Conservation (phyloP, 140 eudicot species). For the Ambrosia hybrid region DNA sequence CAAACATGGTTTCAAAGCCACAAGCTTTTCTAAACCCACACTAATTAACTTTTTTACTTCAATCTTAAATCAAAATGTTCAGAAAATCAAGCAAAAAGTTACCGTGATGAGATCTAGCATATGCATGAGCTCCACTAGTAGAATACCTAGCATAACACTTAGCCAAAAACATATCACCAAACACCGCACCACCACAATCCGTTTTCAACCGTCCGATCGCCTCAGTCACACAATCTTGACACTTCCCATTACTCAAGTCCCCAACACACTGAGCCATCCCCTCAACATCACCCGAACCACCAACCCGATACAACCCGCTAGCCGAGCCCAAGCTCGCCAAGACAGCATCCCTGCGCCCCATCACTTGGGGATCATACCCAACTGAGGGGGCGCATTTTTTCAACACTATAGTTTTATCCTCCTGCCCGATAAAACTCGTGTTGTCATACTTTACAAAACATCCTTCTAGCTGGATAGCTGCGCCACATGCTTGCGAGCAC, state of each 20-base stretch:
- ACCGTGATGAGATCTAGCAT: constrained; percentile 62
- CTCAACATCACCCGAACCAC: constrained; percentile 69
- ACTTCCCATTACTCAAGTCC: constrained; percentile 78
- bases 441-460: constrained; percentile 89
- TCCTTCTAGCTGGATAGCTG: constrained; percentile 75
- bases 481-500: constrained; percentile 75
- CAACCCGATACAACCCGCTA: constrained; percentile 63
- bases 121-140: constrained; percentile 65
- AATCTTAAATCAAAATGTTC: background rate
- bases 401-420: constrained; percentile 76
- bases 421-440: constrained; percentile 62
- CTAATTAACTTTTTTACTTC: too few species aligned
- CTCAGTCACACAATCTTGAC: constrained; percentile 79
- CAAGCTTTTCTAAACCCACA: too few species aligned
- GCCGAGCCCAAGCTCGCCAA: constrained; percentile 58
- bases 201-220: constrained; percentile 77
- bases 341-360: constrained; percentile 73
- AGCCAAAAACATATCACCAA: constrained; percentile 86
- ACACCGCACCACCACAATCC: constrained; percentile 81
- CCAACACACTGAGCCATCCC: constrained; percentile 98
- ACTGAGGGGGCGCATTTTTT: constrained; percentile 85
- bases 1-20: too few species aligned
- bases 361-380: constrained; percentile 45
- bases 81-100: background rate
- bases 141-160: constrained; percentile 87